Evolutionary conservation across 2,329 filamentous ascomycete species (phyloP), one percentile per base, ranked within the genome.

Genomic region (Fusarium denticulatum): DNA sequence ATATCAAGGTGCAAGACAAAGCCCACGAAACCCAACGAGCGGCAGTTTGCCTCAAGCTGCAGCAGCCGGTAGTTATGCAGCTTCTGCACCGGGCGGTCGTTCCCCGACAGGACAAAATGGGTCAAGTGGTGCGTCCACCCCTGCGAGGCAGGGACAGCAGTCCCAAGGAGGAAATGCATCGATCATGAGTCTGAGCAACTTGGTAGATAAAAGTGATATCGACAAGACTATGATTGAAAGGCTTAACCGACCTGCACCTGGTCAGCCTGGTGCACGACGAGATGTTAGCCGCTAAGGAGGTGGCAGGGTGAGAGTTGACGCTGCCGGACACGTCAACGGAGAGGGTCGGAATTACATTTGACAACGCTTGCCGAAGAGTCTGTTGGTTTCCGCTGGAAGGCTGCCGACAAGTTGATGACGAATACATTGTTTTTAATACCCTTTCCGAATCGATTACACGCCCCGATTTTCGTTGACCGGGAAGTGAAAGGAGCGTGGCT

Each of bases 181-280:
- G n/a, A 83, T 87, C 28, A 89, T 88, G 87, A 88, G 86, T 74
- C 75, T 88, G 45, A 86, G 84, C 76, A 87, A 86, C 64, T 80
- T 88, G 69, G 85, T 88, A 77, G 87, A 86, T 34, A 84, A 84
- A 74, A 86, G 83, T 73, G 87, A 89, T 64, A 88, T 89, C 64
- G 88, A 90, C 74, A 83, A 84, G 73, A 85, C 81, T 67, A 90
- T 90, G 88, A 82, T 90, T 63, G 84, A 85, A 43, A 84, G 86
- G 42, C 78, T 89, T 58, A 87, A 88, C 70, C 82, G 85, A 52
- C 76, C 81, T 39, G 52, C 24, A 30, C 73, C 66, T 47, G 64
- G 67, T 60, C 68, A 62, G 47, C 69, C 60, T 67, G 70, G 30
- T 30, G 62, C 57, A 60, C 72, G 72, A 60, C 58, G 71, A 64